A percentile compares a stretch with the other conserved stretches of the same genome.
These are phyloP conservation scores for Sporothrix dimorphospora DNA, from an alignment of 2,329 filamentous ascomycete species.

Conservation along the genomic window DNA sequence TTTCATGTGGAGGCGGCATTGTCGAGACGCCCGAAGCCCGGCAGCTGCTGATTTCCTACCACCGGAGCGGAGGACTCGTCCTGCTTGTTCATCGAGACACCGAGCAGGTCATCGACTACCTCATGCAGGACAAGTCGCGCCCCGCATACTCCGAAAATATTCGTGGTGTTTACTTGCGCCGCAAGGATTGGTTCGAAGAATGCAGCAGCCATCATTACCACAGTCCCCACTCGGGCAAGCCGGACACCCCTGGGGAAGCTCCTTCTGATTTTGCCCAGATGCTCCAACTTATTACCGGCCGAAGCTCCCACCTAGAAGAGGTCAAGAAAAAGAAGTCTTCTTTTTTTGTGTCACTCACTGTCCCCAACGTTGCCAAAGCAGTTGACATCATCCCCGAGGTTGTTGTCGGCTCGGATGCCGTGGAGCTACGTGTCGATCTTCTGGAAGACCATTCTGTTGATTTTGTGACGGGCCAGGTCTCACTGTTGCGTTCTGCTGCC, in stretches of 20 bases:
- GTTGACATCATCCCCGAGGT: slow-evolving; percentile 69
- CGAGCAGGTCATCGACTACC: slow-evolving; percentile 82
- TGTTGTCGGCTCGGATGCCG: slow-evolving; percentile 84
- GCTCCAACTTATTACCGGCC: slow-evolving; percentile 68
- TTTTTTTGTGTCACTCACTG: slow-evolving; percentile 91
- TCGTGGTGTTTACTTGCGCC: slow-evolving; percentile 83
- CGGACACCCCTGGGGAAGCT: slow-evolving; percentile 43
- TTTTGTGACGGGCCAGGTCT: slow-evolving; percentile 80
- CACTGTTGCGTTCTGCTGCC: slow-evolving; percentile 72
- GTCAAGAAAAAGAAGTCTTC: slow-evolving; percentile 70
- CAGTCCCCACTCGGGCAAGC: slow-evolving; percentile 66
- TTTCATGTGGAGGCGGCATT: slow-evolving; percentile 92
- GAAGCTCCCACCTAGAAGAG: slow-evolving; percentile 57
- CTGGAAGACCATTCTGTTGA: slow-evolving; percentile 75
- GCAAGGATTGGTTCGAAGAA: slow-evolving; percentile 85
- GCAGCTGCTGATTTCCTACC: slow-evolving; percentile 72
- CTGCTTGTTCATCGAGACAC: slow-evolving; percentile 87
- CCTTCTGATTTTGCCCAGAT: slow-evolving; percentile 75
- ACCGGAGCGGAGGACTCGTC: slow-evolving; percentile 77
- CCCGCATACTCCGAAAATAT: slow-evolving; percentile 94
- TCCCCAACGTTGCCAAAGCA: slow-evolving; percentile 71
- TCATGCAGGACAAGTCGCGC: slow-evolving; percentile 84
- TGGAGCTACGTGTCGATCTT: slow-evolving; percentile 91
- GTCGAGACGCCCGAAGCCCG: slow-evolving; percentile 84
- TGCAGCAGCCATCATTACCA: slow-evolving; percentile 96